Conservation (phyloP, 73 alveolate species). For the Strombidium stylifer region DNA sequence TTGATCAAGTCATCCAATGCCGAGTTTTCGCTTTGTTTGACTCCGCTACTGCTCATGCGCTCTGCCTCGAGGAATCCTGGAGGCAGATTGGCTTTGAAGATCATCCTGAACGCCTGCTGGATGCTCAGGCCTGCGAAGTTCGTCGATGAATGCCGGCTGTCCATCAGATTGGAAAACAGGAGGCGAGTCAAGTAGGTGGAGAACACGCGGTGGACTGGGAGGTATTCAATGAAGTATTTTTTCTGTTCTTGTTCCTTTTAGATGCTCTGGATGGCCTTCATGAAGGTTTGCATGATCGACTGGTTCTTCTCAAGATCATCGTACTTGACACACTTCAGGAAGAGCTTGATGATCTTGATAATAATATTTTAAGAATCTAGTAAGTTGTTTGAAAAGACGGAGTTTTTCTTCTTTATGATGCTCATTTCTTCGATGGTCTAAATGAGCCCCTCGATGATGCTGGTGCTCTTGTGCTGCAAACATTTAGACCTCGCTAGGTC, state of each 20-base stretch:
- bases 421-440: not conserved
- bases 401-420: not conserved
- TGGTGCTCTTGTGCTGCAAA: slow-evolving; percentile 13
- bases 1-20: too few relatives aligned
- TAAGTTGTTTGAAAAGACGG: not conserved
- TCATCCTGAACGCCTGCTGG: too few relatives aligned
- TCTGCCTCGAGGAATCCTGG: not conserved
- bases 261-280: not conserved
- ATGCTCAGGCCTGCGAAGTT: too few relatives aligned
- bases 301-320: not conserved
- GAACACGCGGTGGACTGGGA: slow-evolving; percentile 47
- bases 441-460: slow-evolving; percentile 20
- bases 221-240: slow-evolving; percentile 17
- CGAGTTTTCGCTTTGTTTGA: not conserved
- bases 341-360: slow-evolving; percentile 1
- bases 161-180: too few relatives aligned
- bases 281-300: slow-evolving; percentile 15
- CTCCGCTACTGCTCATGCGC: not conserved
- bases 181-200: slow-evolving; percentile 27
- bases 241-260: slow-evolving; percentile 2
- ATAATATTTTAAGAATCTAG: not conserved
- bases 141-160: too few relatives aligned
- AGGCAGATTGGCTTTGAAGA: too few relatives aligned
- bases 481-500: slow-evolving; percentile 16
- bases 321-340: slow-evolving; percentile 7